Evolutionary conservation across 805 yeast species (phyloP).

Genomic region (Yarrowia alimentaria): DNA sequence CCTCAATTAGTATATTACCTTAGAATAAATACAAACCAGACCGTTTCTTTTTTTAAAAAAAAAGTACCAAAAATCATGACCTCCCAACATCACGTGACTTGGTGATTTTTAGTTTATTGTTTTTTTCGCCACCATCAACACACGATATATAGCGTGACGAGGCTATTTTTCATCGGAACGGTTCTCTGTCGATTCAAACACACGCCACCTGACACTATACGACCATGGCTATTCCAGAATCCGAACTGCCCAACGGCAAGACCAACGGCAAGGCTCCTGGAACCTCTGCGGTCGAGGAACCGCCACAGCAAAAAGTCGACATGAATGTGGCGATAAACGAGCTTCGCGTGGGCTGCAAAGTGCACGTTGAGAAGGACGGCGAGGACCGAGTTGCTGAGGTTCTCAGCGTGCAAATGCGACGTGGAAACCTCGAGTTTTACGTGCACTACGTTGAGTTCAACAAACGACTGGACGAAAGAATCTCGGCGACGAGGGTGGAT

Average conservation of each 20-base stretch:
- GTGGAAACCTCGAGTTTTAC: slow-evolving; percentile 77
- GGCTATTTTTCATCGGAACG: not conserved
- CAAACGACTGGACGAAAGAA: slow-evolving; percentile 97
- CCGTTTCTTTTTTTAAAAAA: too few relatives aligned
- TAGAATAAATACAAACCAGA: too few relatives aligned
- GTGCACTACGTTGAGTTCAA: slow-evolving; percentile 94
- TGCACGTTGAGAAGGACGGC: slow-evolving; percentile 76
- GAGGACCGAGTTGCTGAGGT: slow-evolving; percentile 82
- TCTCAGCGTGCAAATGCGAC: slow-evolving; percentile 67
- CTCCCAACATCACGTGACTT: slow-evolving; percentile 22
- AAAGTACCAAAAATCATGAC: not conserved
- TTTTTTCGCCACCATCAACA: slow-evolving; percentile 6
- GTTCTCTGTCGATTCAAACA: not conserved
- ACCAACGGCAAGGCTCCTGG: slow-evolving; percentile 24
- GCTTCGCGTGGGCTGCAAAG: slow-evolving; percentile 63
- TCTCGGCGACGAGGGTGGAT: slow-evolving; percentile 68
- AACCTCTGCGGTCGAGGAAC: slow-evolving; percentile 18
- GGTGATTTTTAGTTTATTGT: slow-evolving; percentile 3
- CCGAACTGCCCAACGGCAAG: slow-evolving; percentile 18
- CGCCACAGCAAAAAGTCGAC: slow-evolving; percentile 16
- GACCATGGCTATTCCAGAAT: slow-evolving; percentile 23
- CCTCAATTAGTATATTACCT: not conserved
- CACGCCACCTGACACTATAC: not conserved
- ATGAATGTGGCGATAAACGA: slow-evolving; percentile 44
- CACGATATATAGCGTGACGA: slow-evolving; percentile 6